Base-by-base conservation (phyloP, 2,329 filamentous ascomycete genomes). In the Diaporthe aspalathi region DNA sequence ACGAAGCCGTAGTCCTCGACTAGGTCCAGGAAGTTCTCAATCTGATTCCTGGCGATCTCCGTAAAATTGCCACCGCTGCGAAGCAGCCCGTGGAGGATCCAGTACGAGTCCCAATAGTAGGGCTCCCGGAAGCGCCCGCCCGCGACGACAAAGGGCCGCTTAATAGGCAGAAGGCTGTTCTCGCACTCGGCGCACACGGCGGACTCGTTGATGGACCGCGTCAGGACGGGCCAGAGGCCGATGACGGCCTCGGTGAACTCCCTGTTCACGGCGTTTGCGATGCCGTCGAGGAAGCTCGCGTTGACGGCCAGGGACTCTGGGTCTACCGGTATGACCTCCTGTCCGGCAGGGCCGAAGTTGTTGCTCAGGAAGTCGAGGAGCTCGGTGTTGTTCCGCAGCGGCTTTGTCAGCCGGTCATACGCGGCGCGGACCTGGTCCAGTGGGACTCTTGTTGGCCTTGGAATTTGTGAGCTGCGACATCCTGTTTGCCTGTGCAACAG, bases 21-120 rank as follows among this genome's bases (percentile, higher is more conserved):
- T 47, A 92, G 83, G 75, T 92, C 91, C 14, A 92, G 81, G 75
- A 92, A 92, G 77, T 93, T 93, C 76, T 92, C 89, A 73, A 92
- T 91, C 38, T 89, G 91, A 79, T 92, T 91, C 77, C 84, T 85
- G 5, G 90, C 87, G 72, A 92, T 91, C 43, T 88, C 79, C 8
- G 87, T 86, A 73, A 92, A 92, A 54, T 86, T 86, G 47, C 90
- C 91, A 20, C 89, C 86, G 0, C 90, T 92, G 57, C 90, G 86
- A 43, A 92, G 80, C 29, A 93, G 83, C 29, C 91, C 91, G 79
- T 91, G 87, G 57, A 92, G 75, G 62, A 92, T 91, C 90, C 89
- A 92, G 81, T 88, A 92, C 40, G 89, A 90, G 78, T 92, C 90
- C 90, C 90, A 92, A 79, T 92, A 92, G 77, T 92, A 93, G 1